Evolutionary conservation across 176 grass and related monocot genomes (phyloP).

Genomic region (Miscanthus lutarioriparius): DNA sequence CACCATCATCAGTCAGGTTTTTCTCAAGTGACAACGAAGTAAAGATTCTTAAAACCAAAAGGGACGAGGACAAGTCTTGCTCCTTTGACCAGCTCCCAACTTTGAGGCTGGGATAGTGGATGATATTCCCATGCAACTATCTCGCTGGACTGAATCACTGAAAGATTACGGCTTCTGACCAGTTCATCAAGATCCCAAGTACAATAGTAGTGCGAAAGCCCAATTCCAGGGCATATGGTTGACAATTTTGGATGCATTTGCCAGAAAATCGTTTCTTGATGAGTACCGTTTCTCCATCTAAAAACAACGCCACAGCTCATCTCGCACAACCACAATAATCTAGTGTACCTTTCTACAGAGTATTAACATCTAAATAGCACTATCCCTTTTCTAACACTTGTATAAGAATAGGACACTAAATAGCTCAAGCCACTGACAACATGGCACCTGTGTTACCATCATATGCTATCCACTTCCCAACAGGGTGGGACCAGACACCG

Average conservation of each 20-base stretch:
- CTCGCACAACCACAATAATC: neutral
- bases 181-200: neutral
- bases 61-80: neutral
- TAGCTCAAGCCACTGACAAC: neutral
- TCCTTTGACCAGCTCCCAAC: slow-evolving; percentile 23
- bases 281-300: neutral
- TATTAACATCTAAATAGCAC: neutral
- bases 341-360: no score
- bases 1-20: neutral
- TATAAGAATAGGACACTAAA: neutral
- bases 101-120: slow-evolving; percentile 1
- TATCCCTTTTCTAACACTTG: neutral
- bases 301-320: neutral
- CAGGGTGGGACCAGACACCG: neutral
- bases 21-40: slow-evolving; percentile 13
- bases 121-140: neutral
- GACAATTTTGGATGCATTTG: neutral
- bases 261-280: neutral
- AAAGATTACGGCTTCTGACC: neutral
- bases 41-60: slow-evolving; percentile 12
- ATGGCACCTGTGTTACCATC: neutral
- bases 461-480: neutral
- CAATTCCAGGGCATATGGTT: neutral
- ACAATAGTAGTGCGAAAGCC: neutral
- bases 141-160: neutral